Evolutionary conservation across 2,329 filamentous ascomycete genomes (phyloP), one percentile per base, ranked within the genome.

Genomic region (Tolypocladium nubicola): DNA sequence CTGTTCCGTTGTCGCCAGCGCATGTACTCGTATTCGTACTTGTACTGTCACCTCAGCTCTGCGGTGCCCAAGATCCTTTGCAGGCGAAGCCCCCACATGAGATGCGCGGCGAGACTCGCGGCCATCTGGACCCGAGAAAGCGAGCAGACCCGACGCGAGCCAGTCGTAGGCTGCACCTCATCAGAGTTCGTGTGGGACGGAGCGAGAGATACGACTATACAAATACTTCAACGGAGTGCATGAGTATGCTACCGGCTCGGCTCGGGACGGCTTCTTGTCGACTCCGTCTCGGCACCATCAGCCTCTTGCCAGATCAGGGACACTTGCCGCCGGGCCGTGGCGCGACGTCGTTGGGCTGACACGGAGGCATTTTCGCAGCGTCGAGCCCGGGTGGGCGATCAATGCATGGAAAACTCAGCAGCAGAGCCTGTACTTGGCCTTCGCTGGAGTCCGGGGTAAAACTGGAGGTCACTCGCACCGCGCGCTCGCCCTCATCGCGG

Each of bases 391-490:
- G 23, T 23, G 23, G 16, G 10, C 26, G 45, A 30, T 30, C 23
- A 26, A 30, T 26, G 35, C 38, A 54, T 14, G 21, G 21, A 35
- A 37, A 38, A 33, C 7, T n/a, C 45, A 13, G 16, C 47, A 13
- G 14, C 8, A 16, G 26, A 23, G 33, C 13, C 5, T 19, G 41
- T 57, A 57, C 54, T 43, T 54, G 53, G 39, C 38, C 2, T 26
- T 16, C 21, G 57, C 57, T 52, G n/a, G 39, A 56, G 53, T 55
- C 56, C 53, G 58, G 55, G 56, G 58, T 57, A 57, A 57, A 49
- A 38, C 13, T n/a, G 26, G 56, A 59, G 55, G 57, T 56, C 56
- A 54, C 41, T 57, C 26, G 53, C 35, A 1, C 33, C 30, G 40
- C 23, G 39, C 37, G 37, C 14, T 11, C n/a, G 19, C n/a, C 23